Conservation (phyloP, 1,139 yeast genomes). For the Geotrichum reessii region DNA sequence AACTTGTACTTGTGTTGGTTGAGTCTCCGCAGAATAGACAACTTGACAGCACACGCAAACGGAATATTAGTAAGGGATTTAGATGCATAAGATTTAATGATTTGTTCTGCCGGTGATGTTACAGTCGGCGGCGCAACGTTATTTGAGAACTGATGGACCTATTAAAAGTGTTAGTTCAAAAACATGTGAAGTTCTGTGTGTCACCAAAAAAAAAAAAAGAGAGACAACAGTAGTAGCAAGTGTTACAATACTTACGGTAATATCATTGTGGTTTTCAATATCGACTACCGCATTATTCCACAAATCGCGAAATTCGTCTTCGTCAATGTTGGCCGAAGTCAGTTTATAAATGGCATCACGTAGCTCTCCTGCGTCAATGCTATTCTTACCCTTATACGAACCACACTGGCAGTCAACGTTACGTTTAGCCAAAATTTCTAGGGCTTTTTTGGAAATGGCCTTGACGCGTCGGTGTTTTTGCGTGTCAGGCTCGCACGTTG, state of each 20-base stretch:
- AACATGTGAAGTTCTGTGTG: neutral
- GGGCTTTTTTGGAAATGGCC: conserved; percentile 61
- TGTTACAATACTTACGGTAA: conserved; percentile 55
- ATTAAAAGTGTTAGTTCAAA: neutral
- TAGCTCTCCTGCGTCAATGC: conserved; percentile 31
- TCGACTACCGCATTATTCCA: conserved; percentile 67
- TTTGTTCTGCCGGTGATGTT: neutral
- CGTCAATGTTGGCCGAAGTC: conserved; percentile 46
- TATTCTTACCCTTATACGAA: conserved; percentile 39
- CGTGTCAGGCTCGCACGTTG: conserved; percentile 71
- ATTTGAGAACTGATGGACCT: conserved; percentile 1
- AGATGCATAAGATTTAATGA: conserved; percentile 31
- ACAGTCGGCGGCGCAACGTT: neutral
- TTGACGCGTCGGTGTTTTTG: conserved; percentile 63
- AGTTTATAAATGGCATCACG: conserved; percentile 24
- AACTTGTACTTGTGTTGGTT: conserved; percentile 19
- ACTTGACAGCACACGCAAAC: conserved; percentile 29
- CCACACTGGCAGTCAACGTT: conserved; percentile 72
- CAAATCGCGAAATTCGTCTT: conserved; percentile 71
- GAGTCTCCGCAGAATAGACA: conserved; percentile 16
- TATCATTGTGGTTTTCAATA: conserved; percentile 66
- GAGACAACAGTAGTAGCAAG: neutral
- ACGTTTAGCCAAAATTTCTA: conserved; percentile 60
- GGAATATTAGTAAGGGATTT: conserved; percentile 36
- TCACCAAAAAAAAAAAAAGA: neutral